phyloP scores from a whole-genome alignment of 495 filamentous ascomycete species.

The Aspergillus taichungensis region DNA sequence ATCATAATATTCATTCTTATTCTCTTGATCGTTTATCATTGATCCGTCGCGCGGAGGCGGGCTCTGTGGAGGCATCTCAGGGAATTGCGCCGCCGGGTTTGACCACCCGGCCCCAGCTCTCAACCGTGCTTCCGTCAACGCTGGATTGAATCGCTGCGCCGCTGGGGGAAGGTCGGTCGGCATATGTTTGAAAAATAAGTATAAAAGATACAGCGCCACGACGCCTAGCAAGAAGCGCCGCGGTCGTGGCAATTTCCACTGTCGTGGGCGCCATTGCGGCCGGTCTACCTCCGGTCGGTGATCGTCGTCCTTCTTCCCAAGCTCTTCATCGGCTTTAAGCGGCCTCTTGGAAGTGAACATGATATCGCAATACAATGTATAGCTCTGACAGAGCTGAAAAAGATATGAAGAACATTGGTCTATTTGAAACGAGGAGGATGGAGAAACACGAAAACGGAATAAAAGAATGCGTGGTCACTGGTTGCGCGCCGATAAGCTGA shows the following conservation, averaged over 20 bases:
- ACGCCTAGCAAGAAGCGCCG: slow-evolving; percentile 36
- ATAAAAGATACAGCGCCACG: slow-evolving; percentile 34
- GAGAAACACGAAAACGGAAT: background rate
- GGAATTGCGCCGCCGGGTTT: slow-evolving; percentile 3
- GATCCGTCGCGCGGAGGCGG: slow-evolving; percentile 16
- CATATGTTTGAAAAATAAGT: slow-evolving; percentile 48
- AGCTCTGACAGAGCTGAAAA: slow-evolving; percentile 12
- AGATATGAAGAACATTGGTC: slow-evolving; percentile 6
- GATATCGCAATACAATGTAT: slow-evolving; percentile 8
- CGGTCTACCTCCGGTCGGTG: slow-evolving; percentile 31
- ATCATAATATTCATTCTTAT: slow-evolving; percentile 34
- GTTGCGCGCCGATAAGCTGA: background rate
- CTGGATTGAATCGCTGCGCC: slow-evolving; percentile 20
- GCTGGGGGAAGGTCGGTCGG: slow-evolving; percentile 33
- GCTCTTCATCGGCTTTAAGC: slow-evolving; percentile 52
- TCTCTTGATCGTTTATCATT: slow-evolving; percentile 1
- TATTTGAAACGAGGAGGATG: slow-evolving; percentile 2
- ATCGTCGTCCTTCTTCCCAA: slow-evolving; percentile 64
- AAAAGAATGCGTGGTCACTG: background rate
- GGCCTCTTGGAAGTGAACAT: slow-evolving; percentile 40
- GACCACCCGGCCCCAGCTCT: slow-evolving; percentile 2
- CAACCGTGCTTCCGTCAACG: slow-evolving; percentile 16
- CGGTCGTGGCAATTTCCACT: slow-evolving; percentile 30
- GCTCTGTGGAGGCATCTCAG: slow-evolving; percentile 2
- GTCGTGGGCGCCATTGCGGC: slow-evolving; percentile 17